phyloP scores from a whole-genome alignment of 2,329 filamentous ascomycete species.

The Penicillium sclerotigenum region DNA sequence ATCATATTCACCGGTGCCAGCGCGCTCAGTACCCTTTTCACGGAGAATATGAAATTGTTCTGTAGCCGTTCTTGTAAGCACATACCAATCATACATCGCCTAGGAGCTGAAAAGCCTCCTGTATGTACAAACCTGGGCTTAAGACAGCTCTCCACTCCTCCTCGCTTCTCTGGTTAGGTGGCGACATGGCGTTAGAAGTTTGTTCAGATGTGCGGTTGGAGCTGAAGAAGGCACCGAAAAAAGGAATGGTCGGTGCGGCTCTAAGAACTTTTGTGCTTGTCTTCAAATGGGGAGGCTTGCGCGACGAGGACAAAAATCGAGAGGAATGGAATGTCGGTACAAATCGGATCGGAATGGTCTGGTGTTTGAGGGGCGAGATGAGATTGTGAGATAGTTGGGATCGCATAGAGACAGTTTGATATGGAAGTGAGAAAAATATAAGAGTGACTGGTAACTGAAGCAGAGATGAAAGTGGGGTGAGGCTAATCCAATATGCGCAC shows the following conservation, averaged over 20 bases:
- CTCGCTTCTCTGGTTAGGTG: constrained; percentile 74
- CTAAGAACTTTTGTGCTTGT: constrained; percentile 42
- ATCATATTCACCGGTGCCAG: constrained; percentile 79
- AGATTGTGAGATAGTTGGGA: constrained; percentile 24
- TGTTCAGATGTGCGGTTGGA: constrained; percentile 53
- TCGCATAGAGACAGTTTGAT: constrained; percentile 24
- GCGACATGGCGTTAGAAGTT: constrained; percentile 47
- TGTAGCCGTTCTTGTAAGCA: constrained; percentile 37
- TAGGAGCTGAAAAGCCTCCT: neutral
- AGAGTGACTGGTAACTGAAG: neutral
- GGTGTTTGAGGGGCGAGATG: constrained; percentile 19
- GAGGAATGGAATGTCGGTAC: constrained; percentile 17
- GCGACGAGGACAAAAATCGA: constrained; percentile 19
- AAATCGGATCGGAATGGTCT: constrained; percentile 20
- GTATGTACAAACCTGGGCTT: constrained; percentile 56
- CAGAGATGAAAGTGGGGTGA: constrained; percentile 3
- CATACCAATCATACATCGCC: constrained; percentile 38
- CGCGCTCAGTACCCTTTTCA: constrained; percentile 83
- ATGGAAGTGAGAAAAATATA: neutral
- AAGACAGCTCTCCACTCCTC: constrained; percentile 89
- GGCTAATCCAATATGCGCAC: constrained; percentile 5
- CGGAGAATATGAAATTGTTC: constrained; percentile 95
- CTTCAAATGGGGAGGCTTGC: constrained; percentile 23
- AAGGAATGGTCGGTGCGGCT: constrained; percentile 76
- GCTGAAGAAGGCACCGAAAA: constrained; percentile 72